Conservation (phyloP, 352 stramenopile genomes). For the Phytophthora hibernalis region DNA sequence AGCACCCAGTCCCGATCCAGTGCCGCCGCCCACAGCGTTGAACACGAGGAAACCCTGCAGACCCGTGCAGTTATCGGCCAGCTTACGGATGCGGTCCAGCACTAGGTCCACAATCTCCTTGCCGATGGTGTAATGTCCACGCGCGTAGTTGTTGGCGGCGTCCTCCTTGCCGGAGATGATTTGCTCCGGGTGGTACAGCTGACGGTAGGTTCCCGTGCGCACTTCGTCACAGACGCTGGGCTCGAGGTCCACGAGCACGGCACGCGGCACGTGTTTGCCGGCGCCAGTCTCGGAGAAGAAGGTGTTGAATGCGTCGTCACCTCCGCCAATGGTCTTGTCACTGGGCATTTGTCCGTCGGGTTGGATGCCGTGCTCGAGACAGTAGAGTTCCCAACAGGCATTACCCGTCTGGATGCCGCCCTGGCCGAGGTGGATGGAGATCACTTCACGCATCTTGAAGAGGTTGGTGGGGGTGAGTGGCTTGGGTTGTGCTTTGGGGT, state of each 20-base stretch:
- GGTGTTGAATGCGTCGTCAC: slow-evolving; percentile 68
- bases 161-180: slow-evolving; percentile 99
- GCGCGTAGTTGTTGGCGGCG: slow-evolving; percentile 92
- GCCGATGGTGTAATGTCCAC: slow-evolving; percentile 93
- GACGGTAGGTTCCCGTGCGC: slow-evolving; percentile 94
- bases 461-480: background rate
- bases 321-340: slow-evolving; percentile 42
- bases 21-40: slow-evolving; percentile 97
- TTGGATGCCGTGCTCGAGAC: slow-evolving; percentile 93
- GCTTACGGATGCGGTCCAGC: slow-evolving; percentile 96
- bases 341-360: slow-evolving; percentile 88
- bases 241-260: slow-evolving; percentile 98
- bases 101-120: slow-evolving; percentile 98
- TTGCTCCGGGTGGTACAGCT: slow-evolving; percentile 98
- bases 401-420: slow-evolving; percentile 86
- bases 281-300: slow-evolving; percentile 91
- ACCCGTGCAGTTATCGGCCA: slow-evolving; percentile 96
- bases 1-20: slow-evolving; percentile 96
- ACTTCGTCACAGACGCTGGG: slow-evolving; percentile 98
- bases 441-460: slow-evolving; percentile 94
- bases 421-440: slow-evolving; percentile 97
- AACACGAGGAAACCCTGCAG: slow-evolving; percentile 98
- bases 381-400: slow-evolving; percentile 94
- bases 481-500: background rate
- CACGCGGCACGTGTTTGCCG: slow-evolving; percentile 63